phyloP scores from a whole-genome alignment of 2,329 filamentous ascomycete species.

The Penicillium sp. region DNA sequence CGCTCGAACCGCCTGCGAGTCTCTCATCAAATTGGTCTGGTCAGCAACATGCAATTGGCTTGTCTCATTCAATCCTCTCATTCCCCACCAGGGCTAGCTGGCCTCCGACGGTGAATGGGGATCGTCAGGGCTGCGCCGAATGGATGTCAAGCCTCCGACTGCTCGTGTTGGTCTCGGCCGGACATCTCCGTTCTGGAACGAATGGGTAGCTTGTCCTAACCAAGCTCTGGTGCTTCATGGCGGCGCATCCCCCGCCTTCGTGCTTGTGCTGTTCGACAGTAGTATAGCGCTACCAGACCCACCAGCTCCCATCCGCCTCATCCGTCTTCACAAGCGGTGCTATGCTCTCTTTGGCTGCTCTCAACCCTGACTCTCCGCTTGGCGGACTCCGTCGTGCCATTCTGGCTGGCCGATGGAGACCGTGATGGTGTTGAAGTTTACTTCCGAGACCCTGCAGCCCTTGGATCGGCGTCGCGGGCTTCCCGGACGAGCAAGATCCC shows the following conservation, averaged over 20 bases:
- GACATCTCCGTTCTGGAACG: conserved; percentile 17
- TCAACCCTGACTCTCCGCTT: conserved; percentile 4
- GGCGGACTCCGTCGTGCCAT: conserved; percentile 17
- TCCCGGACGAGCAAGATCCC: conserved; percentile 24
- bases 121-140: conserved; percentile 19
- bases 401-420: conserved; percentile 24
- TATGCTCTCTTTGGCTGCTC: conserved; percentile 4
- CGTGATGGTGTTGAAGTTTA: conserved; percentile 20
- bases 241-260: conserved; percentile 8
- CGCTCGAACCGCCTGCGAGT: no score
- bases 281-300: conserved; percentile 15
- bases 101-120: conserved; percentile 11
- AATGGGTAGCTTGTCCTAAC: conserved; percentile 18
- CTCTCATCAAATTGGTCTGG: background rate
- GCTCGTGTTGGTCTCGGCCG: conserved; percentile 15
- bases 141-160: conserved; percentile 11
- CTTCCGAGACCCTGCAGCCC: conserved; percentile 7
- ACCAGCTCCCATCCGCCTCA: background rate
- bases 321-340: conserved; percentile 8
- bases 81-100: background rate
- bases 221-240: conserved; percentile 16
- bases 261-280: background rate
- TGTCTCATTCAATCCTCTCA: background rate
- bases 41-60: background rate
- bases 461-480: conserved; percentile 21